Percentiles rank a stretch among this genome's conserved stretches.
These are phyloP conservation scores for Linnemannia zychae DNA, from an alignment of 192 early-diverging fungal genomes.

Conservation along the genomic window DNA sequence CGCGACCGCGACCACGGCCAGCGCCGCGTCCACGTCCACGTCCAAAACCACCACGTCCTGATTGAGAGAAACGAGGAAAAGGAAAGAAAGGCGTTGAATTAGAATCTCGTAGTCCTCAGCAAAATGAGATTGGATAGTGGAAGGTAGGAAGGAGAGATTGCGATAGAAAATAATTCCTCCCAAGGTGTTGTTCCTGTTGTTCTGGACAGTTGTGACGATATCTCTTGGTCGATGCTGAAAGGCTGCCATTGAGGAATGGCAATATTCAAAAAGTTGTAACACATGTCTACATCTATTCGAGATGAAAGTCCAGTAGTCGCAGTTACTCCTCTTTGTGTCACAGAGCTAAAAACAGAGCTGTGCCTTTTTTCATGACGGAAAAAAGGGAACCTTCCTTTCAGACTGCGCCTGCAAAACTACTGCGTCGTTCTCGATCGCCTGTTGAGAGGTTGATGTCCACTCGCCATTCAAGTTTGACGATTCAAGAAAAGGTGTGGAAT, in stretches of 20 bases:
- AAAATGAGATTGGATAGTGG: background rate
- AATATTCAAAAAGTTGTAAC: background rate
- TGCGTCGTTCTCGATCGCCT: background rate
- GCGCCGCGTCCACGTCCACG: slow-evolving; percentile 81
- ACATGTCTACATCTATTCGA: background rate
- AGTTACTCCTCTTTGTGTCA: background rate
- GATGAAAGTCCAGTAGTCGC: background rate
- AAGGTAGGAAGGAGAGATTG: background rate
- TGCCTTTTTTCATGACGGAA: background rate
- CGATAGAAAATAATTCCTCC: background rate
- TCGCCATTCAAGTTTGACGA: background rate
- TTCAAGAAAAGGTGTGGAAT: background rate
- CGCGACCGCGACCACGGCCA: slow-evolving; percentile 79
- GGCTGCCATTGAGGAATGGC: background rate
- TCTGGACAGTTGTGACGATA: background rate
- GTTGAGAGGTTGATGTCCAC: background rate
- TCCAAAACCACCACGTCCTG: slow-evolving; percentile 85
- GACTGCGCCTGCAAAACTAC: background rate
- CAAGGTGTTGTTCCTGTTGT: background rate
- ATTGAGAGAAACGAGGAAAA: slow-evolving; percentile 1
- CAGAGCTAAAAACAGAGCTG: background rate
- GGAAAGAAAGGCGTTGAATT: background rate
- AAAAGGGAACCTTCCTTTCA: background rate
- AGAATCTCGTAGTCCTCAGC: background rate
- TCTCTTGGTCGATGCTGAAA: background rate